These are phyloP conservation scores for Arthrobotrys conoides DNA, from an alignment of 2,329 filamentous ascomycete species.

Conservation along the genomic window DNA sequence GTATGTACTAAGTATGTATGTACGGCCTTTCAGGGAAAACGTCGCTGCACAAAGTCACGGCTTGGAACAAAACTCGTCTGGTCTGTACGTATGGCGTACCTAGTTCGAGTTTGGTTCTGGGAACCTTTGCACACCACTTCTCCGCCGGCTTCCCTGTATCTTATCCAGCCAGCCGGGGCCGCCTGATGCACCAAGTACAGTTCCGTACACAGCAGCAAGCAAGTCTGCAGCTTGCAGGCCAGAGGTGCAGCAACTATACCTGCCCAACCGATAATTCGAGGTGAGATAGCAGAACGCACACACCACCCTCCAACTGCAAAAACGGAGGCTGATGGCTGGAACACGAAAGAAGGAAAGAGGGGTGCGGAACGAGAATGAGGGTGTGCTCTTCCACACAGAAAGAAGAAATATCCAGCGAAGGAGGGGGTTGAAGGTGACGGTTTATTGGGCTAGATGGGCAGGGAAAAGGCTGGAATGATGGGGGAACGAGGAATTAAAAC, in stretches of 20 bases:
- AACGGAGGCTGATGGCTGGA: slow-evolving; percentile 54
- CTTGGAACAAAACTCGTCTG: slow-evolving; percentile 9
- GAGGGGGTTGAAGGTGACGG: slow-evolving; percentile 58
- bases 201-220: slow-evolving; percentile 47
- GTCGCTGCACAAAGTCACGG: slow-evolving; percentile 26
- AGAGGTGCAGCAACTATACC: slow-evolving; percentile 46
- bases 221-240: slow-evolving; percentile 50
- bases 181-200: slow-evolving; percentile 45
- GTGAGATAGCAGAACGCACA: slow-evolving; percentile 50
- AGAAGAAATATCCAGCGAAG: slow-evolving; percentile 61
- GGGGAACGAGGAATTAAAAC: slow-evolving; percentile 59
- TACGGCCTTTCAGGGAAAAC: neutral
- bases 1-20: too few species aligned
- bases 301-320: slow-evolving; percentile 42
- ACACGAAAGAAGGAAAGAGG: slow-evolving; percentile 57
- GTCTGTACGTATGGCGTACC: slow-evolving; percentile 35
- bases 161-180: slow-evolving; percentile 50
- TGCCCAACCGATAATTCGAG: slow-evolving; percentile 43
- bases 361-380: slow-evolving; percentile 46
- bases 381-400: slow-evolving; percentile 49
- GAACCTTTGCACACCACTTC: slow-evolving; percentile 52
- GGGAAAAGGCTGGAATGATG: slow-evolving; percentile 62
- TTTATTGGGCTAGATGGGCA: slow-evolving; percentile 62
- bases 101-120: slow-evolving; percentile 40
- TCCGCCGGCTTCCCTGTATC: slow-evolving; percentile 45